phyloP scores from a whole-genome alignment of 1,284 basidiomycete genomes.

The Trametes pubescens region DNA sequence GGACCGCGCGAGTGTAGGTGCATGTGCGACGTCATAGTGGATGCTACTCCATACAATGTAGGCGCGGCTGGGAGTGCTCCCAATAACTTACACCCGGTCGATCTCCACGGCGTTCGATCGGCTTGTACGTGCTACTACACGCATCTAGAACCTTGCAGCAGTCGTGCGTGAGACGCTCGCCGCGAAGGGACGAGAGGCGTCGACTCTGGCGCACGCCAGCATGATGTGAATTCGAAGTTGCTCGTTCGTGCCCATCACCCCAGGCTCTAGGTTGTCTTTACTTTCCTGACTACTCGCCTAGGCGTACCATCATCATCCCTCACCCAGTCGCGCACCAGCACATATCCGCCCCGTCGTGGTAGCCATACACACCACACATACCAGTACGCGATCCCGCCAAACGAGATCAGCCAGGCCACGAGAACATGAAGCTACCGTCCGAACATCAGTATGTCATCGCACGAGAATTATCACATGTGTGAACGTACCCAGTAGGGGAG shows the following conservation, averaged over 20 bases:
- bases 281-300: slow-evolving; percentile 33
- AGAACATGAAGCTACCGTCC: slow-evolving; percentile 58
- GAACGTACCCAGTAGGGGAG: slow-evolving; percentile 71
- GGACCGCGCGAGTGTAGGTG: slow-evolving; percentile 1
- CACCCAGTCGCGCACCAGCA: slow-evolving; percentile 55
- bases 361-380: slow-evolving; percentile 62
- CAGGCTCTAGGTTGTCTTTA: slow-evolving; percentile 18
- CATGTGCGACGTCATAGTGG: slow-evolving; percentile 20
- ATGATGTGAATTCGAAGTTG: not conserved
- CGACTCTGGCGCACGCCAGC: not conserved
- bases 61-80: slow-evolving; percentile 10
- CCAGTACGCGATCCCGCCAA: slow-evolving; percentile 68
- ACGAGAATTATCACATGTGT: not conserved
- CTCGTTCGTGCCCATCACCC: not conserved
- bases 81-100: slow-evolving; percentile 14
- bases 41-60: slow-evolving; percentile 11
- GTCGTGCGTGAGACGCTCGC: too few species aligned
- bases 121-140: not conserved
- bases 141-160: not conserved
- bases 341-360: slow-evolving; percentile 60
- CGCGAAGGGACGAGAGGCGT: not conserved
- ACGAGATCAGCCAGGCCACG: slow-evolving; percentile 57
- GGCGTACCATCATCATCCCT: slow-evolving; percentile 56
- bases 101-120: not conserved
- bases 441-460: not conserved